A percentile compares a stretch with the other conserved stretches of the same genome.
Evolutionary conservation across 2,329 filamentous ascomycete species (phyloP).

Genomic region (Metarhizium humberi): DNA sequence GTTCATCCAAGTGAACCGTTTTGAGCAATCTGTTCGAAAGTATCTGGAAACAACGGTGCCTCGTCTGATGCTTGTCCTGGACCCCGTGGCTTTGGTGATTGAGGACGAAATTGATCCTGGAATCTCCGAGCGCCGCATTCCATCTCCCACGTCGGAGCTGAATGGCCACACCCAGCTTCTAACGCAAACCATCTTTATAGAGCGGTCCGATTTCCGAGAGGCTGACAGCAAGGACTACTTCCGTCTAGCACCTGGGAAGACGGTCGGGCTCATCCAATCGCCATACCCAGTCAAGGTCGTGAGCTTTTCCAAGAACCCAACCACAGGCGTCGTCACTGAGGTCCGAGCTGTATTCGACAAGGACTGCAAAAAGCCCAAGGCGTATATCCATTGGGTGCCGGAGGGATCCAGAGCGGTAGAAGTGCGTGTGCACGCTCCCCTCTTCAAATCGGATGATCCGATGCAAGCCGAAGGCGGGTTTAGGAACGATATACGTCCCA

Average conservation of each 20-base stretch:
- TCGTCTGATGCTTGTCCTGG: slow-evolving; percentile 79
- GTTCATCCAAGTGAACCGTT: slow-evolving; percentile 67
- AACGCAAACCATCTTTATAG: slow-evolving; percentile 52
- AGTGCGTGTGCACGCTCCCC: slow-evolving; percentile 63
- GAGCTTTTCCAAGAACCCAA: slow-evolving; percentile 50
- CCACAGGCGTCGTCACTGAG: slow-evolving; percentile 53
- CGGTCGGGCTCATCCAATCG: slow-evolving; percentile 64
- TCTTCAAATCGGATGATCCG: slow-evolving; percentile 78
- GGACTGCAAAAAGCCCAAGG: slow-evolving; percentile 61
- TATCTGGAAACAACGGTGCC: slow-evolving; percentile 86
- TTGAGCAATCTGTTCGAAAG: slow-evolving; percentile 74
- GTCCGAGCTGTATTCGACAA: slow-evolving; percentile 56
- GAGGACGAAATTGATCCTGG: slow-evolving; percentile 52
- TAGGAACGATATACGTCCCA: slow-evolving; percentile 68
- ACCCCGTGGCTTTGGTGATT: slow-evolving; percentile 74
- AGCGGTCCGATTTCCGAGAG: slow-evolving; percentile 63
- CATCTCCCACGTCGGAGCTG: slow-evolving; percentile 47
- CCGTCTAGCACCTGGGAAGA: slow-evolving; percentile 68
- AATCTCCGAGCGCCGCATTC: slow-evolving; percentile 52
- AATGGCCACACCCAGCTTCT: slow-evolving; percentile 43
- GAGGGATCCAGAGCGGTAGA: slow-evolving; percentile 57
- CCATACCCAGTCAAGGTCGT: slow-evolving; percentile 63
- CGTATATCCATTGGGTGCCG: slow-evolving; percentile 77
- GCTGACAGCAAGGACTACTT: slow-evolving; percentile 68
- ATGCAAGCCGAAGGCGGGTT: slow-evolving; percentile 63